These are phyloP conservation scores for Rhodotorula glutinis DNA, from an alignment of 1,284 basidiomycete genomes.

Conservation along the genomic window DNA sequence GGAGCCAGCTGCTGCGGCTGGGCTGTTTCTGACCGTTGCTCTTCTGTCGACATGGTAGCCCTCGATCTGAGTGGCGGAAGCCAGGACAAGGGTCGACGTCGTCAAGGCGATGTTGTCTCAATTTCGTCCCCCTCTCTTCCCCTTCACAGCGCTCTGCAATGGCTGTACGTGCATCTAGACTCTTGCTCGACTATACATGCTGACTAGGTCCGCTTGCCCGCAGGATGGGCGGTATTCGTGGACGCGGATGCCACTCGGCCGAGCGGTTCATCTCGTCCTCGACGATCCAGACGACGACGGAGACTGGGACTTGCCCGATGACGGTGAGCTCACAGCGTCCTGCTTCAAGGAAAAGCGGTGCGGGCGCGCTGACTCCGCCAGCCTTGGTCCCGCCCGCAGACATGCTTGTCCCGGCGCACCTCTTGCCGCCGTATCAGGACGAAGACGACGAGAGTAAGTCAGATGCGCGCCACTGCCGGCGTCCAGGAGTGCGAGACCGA, in stretches of 20 bases:
- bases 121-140: too few species aligned
- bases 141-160: not conserved
- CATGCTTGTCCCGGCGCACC: conserved; percentile 39
- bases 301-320: conserved; percentile 33
- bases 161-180: not conserved
- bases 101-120: not conserved
- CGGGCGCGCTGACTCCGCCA: too few species aligned
- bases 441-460: conserved; percentile 44
- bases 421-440: conserved; percentile 42
- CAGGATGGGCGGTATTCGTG: conserved; percentile 40
- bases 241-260: conserved; percentile 13
- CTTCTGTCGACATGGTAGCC: not conserved
- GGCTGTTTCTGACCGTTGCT: not conserved
- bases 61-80: not conserved
- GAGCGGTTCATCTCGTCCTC: conserved; percentile 13
- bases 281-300: conserved; percentile 24
- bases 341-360: too few species aligned
- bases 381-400: conserved; percentile 20
- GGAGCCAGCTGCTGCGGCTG: conserved; percentile 1
- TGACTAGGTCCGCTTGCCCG: too few species aligned
- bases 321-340: conserved; percentile 22
- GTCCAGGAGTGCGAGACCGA: not conserved
- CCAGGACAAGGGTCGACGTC: not conserved
- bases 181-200: not conserved
- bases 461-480: accelerated